Evolutionary conservation across 371 early-diverging fungal species (phyloP).

Genomic region (Umbelopsis sp.): DNA sequence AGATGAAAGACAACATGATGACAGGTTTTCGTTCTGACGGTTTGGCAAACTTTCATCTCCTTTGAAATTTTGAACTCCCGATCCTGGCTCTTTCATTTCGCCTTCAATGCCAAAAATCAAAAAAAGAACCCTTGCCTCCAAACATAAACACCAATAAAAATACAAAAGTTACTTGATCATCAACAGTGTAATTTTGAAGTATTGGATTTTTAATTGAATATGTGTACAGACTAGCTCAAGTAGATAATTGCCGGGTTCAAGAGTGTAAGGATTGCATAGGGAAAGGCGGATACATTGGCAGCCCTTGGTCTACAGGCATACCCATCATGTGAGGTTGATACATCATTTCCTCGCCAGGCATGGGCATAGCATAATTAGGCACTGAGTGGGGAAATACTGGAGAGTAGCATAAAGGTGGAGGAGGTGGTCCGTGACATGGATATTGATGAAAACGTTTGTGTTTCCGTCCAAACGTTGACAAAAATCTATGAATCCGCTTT

Average conservation of each 20-base stretch:
- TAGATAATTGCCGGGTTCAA: background rate
- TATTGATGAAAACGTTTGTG: background rate
- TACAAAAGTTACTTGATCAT: no score
- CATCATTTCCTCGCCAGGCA: conserved; percentile 6
- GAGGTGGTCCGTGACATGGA: background rate
- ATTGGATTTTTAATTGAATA: background rate
- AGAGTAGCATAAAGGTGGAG: conserved; percentile 10
- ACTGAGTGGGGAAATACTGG: background rate
- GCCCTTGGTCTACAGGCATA: background rate
- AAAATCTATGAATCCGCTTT: background rate
- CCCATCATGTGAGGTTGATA: conserved; percentile 14
- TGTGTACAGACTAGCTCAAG: background rate
- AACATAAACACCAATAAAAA: background rate
- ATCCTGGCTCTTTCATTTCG: background rate
- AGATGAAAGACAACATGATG: conserved; percentile 18
- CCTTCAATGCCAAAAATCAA: background rate
- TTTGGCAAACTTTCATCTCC: background rate
- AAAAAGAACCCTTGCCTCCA: background rate
- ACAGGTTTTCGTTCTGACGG: background rate
- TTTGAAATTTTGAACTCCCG: background rate
- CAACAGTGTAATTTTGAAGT: no score
- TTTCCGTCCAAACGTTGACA: background rate
- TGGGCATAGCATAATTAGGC: conserved; percentile 3
- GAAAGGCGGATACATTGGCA: conserved; percentile 12
- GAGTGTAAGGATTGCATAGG: background rate